These are phyloP conservation scores for Hygrophorus russula DNA, from an alignment of 768 basidiomycete species.

Conservation along the genomic window DNA sequence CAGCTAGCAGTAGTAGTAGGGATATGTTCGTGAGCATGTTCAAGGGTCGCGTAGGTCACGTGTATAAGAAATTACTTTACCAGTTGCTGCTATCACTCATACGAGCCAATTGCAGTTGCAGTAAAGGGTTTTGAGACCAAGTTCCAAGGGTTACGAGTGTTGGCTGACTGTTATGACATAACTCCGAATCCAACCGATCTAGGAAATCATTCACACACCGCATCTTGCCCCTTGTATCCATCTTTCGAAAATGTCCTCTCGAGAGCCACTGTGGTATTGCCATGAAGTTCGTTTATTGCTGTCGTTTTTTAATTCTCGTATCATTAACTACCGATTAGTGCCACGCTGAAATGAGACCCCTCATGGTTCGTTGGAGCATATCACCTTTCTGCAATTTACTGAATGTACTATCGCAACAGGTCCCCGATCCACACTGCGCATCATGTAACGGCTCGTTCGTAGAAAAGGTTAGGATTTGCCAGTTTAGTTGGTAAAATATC, in stretches of 20 bases:
- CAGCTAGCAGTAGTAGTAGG: no score
- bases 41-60: no score
- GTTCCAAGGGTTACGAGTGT: no score
- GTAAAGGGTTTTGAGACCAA: no score
- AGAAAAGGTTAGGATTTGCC: slow-evolving; percentile 44
- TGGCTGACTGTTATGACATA: no score
- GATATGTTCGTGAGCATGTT: no score
- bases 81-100: neutral
- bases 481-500: slow-evolving; percentile 8
- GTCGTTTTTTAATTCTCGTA: neutral
- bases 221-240: neutral
- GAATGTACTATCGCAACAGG: slow-evolving; percentile 27
- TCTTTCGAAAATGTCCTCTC: slow-evolving; percentile 41
- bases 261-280: slow-evolving; percentile 73
- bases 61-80: no score
- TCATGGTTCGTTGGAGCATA: slow-evolving; percentile 49
- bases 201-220: neutral
- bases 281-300: slow-evolving; percentile 40
- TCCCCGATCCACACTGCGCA: slow-evolving; percentile 74
- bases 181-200: no score
- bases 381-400: slow-evolving; percentile 3
- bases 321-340: slow-evolving; percentile 38
- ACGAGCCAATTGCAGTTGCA: no score
- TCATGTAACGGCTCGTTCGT: slow-evolving; percentile 77
- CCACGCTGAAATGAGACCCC: slow-evolving; percentile 76